Percentiles rank a stretch among this genome's conserved stretches.
Conservation (phyloP, 1,284 basidiomycete genomes). For the Tylopilus sp. region DNA sequence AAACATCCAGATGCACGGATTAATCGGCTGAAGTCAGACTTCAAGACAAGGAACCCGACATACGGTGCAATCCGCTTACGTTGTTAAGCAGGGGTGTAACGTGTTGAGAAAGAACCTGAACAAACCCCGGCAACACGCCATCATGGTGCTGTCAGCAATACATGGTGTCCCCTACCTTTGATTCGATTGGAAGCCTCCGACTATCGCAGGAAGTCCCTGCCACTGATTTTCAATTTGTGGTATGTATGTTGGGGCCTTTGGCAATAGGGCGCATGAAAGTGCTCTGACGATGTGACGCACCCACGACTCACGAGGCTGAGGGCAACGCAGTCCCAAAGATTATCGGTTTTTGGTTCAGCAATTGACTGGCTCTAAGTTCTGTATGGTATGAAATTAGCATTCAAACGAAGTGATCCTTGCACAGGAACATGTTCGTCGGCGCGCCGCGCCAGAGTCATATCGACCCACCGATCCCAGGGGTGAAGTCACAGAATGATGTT, state of each 20-base stretch:
- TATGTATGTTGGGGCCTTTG: not conserved
- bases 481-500: not conserved
- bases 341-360: not conserved
- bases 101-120: slow-evolving; percentile 1
- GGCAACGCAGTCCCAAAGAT: slow-evolving; percentile 2
- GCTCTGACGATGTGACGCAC: not conserved
- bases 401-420: not conserved
- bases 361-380: not conserved
- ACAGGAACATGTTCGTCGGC: not conserved
- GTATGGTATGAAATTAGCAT: not conserved
- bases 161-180: slow-evolving; percentile 13
- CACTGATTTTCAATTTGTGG: slow-evolving; percentile 8
- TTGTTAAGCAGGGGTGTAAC: slow-evolving; percentile 10
- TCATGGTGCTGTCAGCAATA: slow-evolving; percentile 3
- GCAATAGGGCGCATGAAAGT: not conserved
- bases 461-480: not conserved
- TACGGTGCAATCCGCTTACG: slow-evolving; percentile 4
- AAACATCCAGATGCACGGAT: slow-evolving; percentile 5
- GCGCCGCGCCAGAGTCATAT: not conserved
- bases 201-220: slow-evolving; percentile 10
- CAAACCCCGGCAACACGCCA: not conserved
- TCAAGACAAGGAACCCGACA: slow-evolving; percentile 2
- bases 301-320: not conserved
- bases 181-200: slow-evolving; percentile 7
- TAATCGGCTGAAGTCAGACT: slow-evolving; percentile 2